Conservation (phyloP, 768 basidiomycete species). For the Phylloporus arenicola region DNA sequence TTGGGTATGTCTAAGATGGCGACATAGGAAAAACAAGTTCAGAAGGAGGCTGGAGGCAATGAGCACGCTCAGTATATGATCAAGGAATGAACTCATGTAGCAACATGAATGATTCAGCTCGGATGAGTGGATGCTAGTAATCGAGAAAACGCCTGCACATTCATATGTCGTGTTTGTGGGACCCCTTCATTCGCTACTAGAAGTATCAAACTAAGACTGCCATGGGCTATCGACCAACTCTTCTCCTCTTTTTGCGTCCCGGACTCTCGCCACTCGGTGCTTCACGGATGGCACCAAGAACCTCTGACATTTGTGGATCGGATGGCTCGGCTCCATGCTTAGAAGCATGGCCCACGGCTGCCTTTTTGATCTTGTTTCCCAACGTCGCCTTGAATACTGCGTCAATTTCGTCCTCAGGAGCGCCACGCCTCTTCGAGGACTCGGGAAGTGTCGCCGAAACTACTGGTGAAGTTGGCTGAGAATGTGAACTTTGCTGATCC, state of each 20-base stretch:
- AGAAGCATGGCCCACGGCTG: slow-evolving; percentile 32
- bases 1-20: not conserved
- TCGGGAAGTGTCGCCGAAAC: slow-evolving; percentile 23
- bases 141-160: too few relatives aligned
- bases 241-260: slow-evolving; percentile 31
- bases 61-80: slow-evolving; percentile 5
- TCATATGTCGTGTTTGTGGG: too few relatives aligned
- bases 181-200: too few relatives aligned
- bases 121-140: not conserved
- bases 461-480: not conserved
- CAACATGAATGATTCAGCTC: not conserved
- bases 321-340: slow-evolving; percentile 9
- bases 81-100: slow-evolving; percentile 6
- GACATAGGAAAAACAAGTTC: slow-evolving; percentile 16
- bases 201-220: too few relatives aligned
- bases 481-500: slow-evolving; percentile 15
- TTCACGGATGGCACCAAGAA: slow-evolving; percentile 55
- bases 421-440: slow-evolving; percentile 41
- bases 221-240: not conserved
- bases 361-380: slow-evolving; percentile 57
- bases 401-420: slow-evolving; percentile 67
- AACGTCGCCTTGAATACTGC: slow-evolving; percentile 55
- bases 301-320: slow-evolving; percentile 41
- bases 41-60: slow-evolving; percentile 12
- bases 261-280: slow-evolving; percentile 46